Evolutionary conservation across 2,329 filamentous ascomycete species (phyloP), one percentile per base, ranked within the genome.

Genomic region (Hypoxylon sp.): DNA sequence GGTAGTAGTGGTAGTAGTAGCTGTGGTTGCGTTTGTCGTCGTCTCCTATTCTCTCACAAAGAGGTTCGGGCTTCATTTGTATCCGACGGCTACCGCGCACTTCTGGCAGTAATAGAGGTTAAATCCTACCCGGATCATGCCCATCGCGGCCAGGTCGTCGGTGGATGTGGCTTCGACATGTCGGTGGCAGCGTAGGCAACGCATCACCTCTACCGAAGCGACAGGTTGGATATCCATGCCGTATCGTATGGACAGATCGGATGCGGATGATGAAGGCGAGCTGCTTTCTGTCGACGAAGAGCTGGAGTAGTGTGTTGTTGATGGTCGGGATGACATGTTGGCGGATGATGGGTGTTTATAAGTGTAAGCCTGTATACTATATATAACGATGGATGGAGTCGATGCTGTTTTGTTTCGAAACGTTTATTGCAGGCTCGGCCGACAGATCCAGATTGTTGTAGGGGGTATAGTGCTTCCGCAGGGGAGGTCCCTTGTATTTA

Each of bases 91-190:
- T 73, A 83, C 85, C 62, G 87, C 87, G 73, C 87, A 90, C 34
- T 85, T 82, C 62, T 84, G 81, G 77, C 87, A 89, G 77, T 90
- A 89, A 79, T 89, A 89, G 64, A 89, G 83, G 75, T 88, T 88
- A 75, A 86, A 84, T 1, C 86, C 86, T 65, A 89, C 87, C 71
- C 84, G 82, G 13, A 90, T 83, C 87, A 90, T 90, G 65, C 87
- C 87, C 60, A 80, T 84, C 44, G 84, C 79, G 68, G 78, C 79
- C 51, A 83, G 79, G 75, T 89, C 85, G 74, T 89, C 86, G 30
- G 85, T 87, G 7, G 84, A 83, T 6, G 86, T 87, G 26, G 84
- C 82, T 79, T 89, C 87, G 56, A 86, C 85, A 56, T 84, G 81
- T 60, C 87, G 84, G 73, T 88, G 84, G 79, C 87, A 89, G 70